Evolutionary conservation across 2,329 filamentous ascomycete genomes (phyloP), one percentile per base, ranked within the genome.

Genomic region (Microdochium paspali): DNA sequence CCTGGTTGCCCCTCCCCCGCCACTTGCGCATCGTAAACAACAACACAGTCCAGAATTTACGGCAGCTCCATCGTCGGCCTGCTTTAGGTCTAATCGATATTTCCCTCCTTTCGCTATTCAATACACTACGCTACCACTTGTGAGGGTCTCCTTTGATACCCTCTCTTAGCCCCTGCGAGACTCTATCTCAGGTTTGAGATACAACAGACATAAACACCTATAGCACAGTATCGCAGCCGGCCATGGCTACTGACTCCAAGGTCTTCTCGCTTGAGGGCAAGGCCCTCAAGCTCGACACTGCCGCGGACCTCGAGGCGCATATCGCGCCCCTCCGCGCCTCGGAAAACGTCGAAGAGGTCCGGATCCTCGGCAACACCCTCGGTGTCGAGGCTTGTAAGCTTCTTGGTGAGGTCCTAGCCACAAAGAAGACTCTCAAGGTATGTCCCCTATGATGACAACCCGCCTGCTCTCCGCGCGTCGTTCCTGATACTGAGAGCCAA

Each of bases 231-330:
- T n/a, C n/a, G n/a, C n/a, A n/a, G n/a, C 28, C 35, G 60, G 62
- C 64, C 53, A 82, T 77, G 77, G 70, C 74, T 26, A 45, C 53
- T 58, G 61, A 69, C 58, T 62, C 67, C 48, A 90, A 86, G 66
- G 65, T 88, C 61, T 97, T 96, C 71, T 90, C 90, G 57, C 82
- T 97, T 56, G 87, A 95, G 68, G 90, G 87, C 67, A 93, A 86
- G 73, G 85, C 85, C 61, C 79, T 97, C 59, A 96, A 95, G 76
- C 86, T 98, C 62, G 84, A 94, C 72, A 88, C 84, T 35, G 88
- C 87, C 46, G 85, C 81, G 54, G 90, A 97, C 66, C 79, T 97
- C 51, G 86, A 93, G 66, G 73, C 86, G 55, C 84, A 96, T 66
- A 87, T 96, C 61, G 78, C 84, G 56, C 76, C 79, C 45, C 80